Evolutionary conservation across 1,284 basidiomycete species (phyloP).

Genomic region (Flammula alnicola): DNA sequence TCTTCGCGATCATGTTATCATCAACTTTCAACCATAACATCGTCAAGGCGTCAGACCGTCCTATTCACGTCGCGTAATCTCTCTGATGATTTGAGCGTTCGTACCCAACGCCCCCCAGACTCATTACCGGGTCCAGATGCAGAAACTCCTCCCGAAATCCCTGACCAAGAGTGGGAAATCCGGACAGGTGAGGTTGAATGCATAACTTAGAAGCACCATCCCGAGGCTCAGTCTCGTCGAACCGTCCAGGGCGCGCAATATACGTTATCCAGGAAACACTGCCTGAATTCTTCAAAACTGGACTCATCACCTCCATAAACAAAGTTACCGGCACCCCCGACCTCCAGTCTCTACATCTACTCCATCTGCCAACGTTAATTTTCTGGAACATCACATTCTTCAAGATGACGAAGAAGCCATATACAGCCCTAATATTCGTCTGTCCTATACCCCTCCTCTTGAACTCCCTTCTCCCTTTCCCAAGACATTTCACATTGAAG

Average conservation of each 20-base stretch:
- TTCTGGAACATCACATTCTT: slow-evolving; percentile 23
- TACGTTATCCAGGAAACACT: slow-evolving; percentile 70
- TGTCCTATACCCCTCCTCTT: slow-evolving; percentile 69
- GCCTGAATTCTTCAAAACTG: slow-evolving; percentile 71
- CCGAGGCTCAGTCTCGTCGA: background rate
- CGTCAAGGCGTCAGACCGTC: no score
- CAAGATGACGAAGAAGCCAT: slow-evolving; percentile 47
- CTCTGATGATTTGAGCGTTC: no score
- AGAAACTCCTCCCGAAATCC: slow-evolving; percentile 32
- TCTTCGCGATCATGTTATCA: slow-evolving; percentile 13
- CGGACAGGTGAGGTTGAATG: slow-evolving; percentile 54
- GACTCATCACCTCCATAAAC: slow-evolving; percentile 64
- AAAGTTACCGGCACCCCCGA: slow-evolving; percentile 42
- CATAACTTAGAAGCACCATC: no score
- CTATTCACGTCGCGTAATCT: no score
- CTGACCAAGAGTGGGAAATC: slow-evolving; percentile 68
- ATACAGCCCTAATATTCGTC: slow-evolving; percentile 57
- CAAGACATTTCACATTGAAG: slow-evolving; percentile 68
- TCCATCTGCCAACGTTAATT: slow-evolving; percentile 23
- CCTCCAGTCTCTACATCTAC: slow-evolving; percentile 27
- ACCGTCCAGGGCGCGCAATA: slow-evolving; percentile 66
- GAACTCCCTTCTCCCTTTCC: slow-evolving; percentile 72
- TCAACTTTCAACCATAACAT: background rate
- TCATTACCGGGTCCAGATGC: slow-evolving; percentile 30
- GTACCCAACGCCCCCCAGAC: slow-evolving; percentile 37